A percentile compares a stretch with the other conserved stretches of the same genome.
These are phyloP conservation scores for Brassica carinata DNA, from an alignment of 345 rosid species.

Conservation along the genomic window DNA sequence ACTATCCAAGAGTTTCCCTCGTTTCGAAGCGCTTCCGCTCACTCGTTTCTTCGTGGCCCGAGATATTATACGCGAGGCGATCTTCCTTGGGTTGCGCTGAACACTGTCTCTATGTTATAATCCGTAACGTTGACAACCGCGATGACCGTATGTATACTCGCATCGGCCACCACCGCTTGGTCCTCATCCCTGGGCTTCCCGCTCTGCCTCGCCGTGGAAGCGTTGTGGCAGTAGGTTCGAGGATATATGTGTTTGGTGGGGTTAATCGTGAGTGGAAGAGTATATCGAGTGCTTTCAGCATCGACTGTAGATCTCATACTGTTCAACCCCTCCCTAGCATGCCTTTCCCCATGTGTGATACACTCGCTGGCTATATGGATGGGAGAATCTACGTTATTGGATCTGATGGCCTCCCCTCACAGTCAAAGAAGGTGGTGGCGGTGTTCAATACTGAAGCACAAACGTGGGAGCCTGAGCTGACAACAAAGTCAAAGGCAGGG, in stretches of 20 bases:
- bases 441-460: no score
- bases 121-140: background rate
- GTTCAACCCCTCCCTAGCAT: background rate
- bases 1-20: background rate
- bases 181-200: background rate
- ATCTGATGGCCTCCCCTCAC: no score
- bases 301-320: background rate
- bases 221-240: no score
- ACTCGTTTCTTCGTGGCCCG: background rate
- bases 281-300: background rate
- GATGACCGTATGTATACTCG: background rate
- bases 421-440: no score
- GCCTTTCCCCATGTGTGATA: background rate
- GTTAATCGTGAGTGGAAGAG: no score
- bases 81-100: background rate
- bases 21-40: background rate
- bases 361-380: no score
- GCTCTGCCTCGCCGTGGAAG: background rate
- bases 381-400: no score
- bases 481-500: no score
- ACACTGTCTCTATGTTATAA: background rate
- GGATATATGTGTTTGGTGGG: background rate
- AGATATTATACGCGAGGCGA: background rate
- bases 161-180: background rate
- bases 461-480: no score